Base-by-base conservation (phyloP, 2,329 filamentous ascomycete species). In the Phaeophleospora eucalypticola region DNA sequence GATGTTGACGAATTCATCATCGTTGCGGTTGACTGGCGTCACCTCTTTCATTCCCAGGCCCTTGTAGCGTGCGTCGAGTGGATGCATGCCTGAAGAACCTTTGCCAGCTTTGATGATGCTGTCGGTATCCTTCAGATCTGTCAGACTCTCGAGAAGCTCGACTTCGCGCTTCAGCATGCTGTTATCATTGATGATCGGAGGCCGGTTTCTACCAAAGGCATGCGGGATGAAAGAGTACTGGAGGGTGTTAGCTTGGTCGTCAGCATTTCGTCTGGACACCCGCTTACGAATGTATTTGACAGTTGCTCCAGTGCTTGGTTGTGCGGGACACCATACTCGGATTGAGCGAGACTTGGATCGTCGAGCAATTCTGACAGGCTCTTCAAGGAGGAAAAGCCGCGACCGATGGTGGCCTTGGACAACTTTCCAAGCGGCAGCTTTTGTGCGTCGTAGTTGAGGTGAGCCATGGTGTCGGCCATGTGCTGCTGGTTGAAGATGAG, bases 341-440 rank as follows among this genome's bases (percentile, higher is more conserved):
- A 35, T 15, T 43, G 41, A 0, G 79, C 78, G 0, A 79, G 64
- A 3, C 62, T 58, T 0, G 72, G 68, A 49, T 82, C 71, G 29
- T 80, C 70, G n/a, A 91, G 68, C 3, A 89, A 69, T 3, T 76
- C 80, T 1, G 86, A 79, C 3, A 95, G 74, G 33, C 88, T 80
- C 60, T 93, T 91, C 43, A 95, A 74, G 4, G 82, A 75, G 59
- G 88, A 79, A 63, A 87, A 95, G 6, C 89, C 89, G 12, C 78
- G 76, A 20, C 75, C 78, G 55, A 95, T 84, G 16, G 87, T 93
- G 10, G 77, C 70, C 60, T 90, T 89, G 73, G 86, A 88, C 18
- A 95, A 76, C 63, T 93, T 94, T 3, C 89, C 89, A 1, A 95
- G 72, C 0, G 89, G 89, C 34, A 95, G 72, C 65, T 94, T 94